Evolutionary conservation across 208 protist genomes (phyloP).

Genomic region (Trypanosoma caninum): DNA sequence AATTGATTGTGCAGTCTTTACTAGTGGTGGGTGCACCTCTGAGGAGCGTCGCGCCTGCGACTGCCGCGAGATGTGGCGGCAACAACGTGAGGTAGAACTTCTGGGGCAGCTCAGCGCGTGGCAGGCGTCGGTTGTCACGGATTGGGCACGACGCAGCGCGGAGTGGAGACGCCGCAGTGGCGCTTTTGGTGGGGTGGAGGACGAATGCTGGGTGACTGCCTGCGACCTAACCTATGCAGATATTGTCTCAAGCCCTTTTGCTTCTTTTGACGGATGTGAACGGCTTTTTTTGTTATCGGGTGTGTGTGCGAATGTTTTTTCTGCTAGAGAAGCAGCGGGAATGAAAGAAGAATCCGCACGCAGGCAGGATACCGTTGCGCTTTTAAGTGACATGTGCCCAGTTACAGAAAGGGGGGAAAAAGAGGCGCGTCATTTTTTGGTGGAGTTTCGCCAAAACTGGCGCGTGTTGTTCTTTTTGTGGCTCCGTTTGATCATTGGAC

Average conservation of each 20-base stretch:
- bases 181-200: conserved; percentile 12
- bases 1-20: background rate
- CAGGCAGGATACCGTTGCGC: background rate
- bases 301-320: background rate
- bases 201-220: conserved; percentile 7
- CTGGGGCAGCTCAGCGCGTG: conserved; percentile 25
- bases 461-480: conserved; percentile 5
- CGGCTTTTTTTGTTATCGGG: conserved; percentile 14
- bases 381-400: background rate
- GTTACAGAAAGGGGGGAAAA: background rate
- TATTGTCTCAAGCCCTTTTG: conserved; percentile 33
- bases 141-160: conserved; percentile 7
- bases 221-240: conserved; percentile 8
- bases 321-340: background rate
- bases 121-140: conserved; percentile 17
- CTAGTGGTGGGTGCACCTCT: background rate
- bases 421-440: background rate
- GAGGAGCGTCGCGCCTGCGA: conserved; percentile 14
- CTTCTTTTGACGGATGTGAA: conserved; percentile 6
- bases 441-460: background rate
- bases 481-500: background rate
- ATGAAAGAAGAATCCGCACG: background rate
- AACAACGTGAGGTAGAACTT: conserved; percentile 18
- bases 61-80: conserved; percentile 30
- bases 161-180: conserved; percentile 13